Percentiles rank a stretch among this genome's conserved stretches.
Evolutionary conservation across 106 monocot genomes (phyloP).

Genomic region (Apostasia ramifera): DNA sequence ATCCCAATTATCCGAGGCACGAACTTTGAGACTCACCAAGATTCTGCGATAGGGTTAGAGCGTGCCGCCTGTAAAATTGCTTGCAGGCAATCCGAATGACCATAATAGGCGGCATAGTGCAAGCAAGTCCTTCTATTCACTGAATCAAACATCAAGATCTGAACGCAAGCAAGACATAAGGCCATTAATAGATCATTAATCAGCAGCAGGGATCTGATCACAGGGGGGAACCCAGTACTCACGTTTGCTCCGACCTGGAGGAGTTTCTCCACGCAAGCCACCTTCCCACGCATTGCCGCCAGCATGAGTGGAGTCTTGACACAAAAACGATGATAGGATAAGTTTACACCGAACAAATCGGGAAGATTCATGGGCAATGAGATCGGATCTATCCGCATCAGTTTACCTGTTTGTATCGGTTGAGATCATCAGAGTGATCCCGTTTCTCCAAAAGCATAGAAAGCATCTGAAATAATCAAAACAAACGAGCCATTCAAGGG

Average conservation of each 20-base stretch:
- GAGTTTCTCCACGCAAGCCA: slow-evolving; percentile 69
- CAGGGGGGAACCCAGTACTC: background rate
- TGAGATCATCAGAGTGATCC: slow-evolving; percentile 42
- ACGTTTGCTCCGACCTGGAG: slow-evolving; percentile 84
- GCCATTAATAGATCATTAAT: background rate
- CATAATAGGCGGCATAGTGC: slow-evolving; percentile 87
- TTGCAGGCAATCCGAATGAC: slow-evolving; percentile 75
- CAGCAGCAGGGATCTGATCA: background rate
- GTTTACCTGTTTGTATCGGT: slow-evolving; percentile 72
- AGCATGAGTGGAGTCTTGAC: slow-evolving; percentile 87
- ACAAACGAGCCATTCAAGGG: background rate
- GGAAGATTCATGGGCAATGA: background rate
- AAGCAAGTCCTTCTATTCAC: slow-evolving; percentile 76
- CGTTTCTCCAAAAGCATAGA: slow-evolving; percentile 53
- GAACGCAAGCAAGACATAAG: slow-evolving; percentile 2
- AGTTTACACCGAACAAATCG: background rate
- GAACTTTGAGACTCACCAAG: slow-evolving; percentile 40
- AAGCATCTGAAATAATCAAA: slow-evolving; percentile 35
- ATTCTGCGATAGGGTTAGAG: slow-evolving; percentile 54
- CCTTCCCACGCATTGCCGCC: slow-evolving; percentile 91
- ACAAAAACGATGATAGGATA: slow-evolving; percentile 2
- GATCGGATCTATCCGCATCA: background rate
- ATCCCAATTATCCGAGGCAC: background rate
- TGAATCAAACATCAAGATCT: slow-evolving; percentile 95
- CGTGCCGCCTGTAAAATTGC: slow-evolving; percentile 60